phyloP scores from a whole-genome alignment of 1,284 basidiomycete species.

The Peniophora sp. region DNA sequence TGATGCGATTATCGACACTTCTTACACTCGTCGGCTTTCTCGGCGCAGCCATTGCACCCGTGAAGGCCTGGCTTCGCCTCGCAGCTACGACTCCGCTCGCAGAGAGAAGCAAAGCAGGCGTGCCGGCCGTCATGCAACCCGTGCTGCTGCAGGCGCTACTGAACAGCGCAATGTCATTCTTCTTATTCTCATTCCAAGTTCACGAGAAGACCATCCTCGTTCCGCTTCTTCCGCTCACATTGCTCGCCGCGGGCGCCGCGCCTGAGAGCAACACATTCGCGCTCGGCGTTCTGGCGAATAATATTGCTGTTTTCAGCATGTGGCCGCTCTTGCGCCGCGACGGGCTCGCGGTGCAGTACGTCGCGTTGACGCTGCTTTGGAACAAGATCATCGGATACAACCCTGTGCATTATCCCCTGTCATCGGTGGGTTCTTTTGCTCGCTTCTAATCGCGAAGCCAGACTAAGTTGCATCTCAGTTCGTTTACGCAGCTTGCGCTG shows the following conservation, averaged over 20 bases:
- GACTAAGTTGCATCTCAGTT: slow-evolving; percentile 27
- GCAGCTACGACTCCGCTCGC: slow-evolving; percentile 7
- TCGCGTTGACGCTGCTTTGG: slow-evolving; percentile 65
- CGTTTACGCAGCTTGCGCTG: slow-evolving; percentile 48
- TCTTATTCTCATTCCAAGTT: slow-evolving; percentile 93
- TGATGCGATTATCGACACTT: slow-evolving; percentile 50
- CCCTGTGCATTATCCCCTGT: slow-evolving; percentile 45
- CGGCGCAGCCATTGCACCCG: slow-evolving; percentile 44
- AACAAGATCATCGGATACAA: slow-evolving; percentile 78
- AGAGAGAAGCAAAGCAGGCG: slow-evolving; percentile 8
- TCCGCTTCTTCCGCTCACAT: slow-evolving; percentile 77
- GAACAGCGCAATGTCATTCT: slow-evolving; percentile 80
- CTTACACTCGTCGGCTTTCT: slow-evolving; percentile 60
- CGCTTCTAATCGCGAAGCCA: background rate
- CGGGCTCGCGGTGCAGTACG: slow-evolving; percentile 69
- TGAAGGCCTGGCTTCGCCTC: slow-evolving; percentile 7
- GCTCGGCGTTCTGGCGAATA: slow-evolving; percentile 76
- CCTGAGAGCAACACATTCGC: slow-evolving; percentile 62
- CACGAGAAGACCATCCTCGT: slow-evolving; percentile 93
- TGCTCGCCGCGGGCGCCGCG: slow-evolving; percentile 64
- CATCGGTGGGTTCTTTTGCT: slow-evolving; percentile 39
- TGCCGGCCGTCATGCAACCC: slow-evolving; percentile 44
- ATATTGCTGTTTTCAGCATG: slow-evolving; percentile 90
- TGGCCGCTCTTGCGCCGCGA: slow-evolving; percentile 84
- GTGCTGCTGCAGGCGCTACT: slow-evolving; percentile 65